phyloP scores from a whole-genome alignment of 2,329 filamentous ascomycete genomes.

The Cytospora leucostoma region DNA sequence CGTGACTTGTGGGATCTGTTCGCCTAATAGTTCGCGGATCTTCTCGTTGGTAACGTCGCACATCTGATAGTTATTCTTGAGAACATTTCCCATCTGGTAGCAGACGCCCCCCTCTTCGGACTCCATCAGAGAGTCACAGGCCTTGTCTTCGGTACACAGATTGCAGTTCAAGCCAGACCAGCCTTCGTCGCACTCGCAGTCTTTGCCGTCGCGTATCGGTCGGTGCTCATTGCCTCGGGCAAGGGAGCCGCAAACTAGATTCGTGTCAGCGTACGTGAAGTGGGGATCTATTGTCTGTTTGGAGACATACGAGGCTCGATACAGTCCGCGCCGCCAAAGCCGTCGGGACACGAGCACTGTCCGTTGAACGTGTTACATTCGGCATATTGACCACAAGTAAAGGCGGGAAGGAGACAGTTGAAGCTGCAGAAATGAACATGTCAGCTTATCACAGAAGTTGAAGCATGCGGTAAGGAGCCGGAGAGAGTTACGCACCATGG shows the following conservation, averaged over 20 bases:
- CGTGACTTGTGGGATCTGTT: constrained; percentile 86
- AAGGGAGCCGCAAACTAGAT: constrained; percentile 78
- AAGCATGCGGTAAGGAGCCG: constrained; percentile 18
- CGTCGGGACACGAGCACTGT: constrained; percentile 87
- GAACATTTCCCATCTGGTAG: constrained; percentile 85
- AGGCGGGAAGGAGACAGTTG: constrained; percentile 94
- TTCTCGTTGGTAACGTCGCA: constrained; percentile 96
- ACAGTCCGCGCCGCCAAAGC: constrained; percentile 94
- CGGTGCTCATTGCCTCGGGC: constrained; percentile 74
- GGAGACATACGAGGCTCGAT: constrained; percentile 67
- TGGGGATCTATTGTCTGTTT: background rate
- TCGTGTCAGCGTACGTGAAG: constrained; percentile 23
- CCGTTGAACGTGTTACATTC: constrained; percentile 87
- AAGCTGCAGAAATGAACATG: constrained; percentile 61
- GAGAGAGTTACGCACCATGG: constrained; percentile 61
- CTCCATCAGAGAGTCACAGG: constrained; percentile 87
- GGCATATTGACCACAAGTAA: constrained; percentile 88
- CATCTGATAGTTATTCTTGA: constrained; percentile 96
- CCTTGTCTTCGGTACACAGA: constrained; percentile 80
- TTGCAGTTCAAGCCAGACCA: constrained; percentile 99
- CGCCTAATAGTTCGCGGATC: constrained; percentile 83
- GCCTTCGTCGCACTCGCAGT: constrained; percentile 86
- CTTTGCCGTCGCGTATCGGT: constrained; percentile 67
- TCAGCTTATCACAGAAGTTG: constrained; percentile 26
- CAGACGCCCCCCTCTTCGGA: constrained; percentile 81